Evolutionary conservation across 768 basidiomycete genomes (phyloP), one percentile per base, ranked within the genome.

Genomic region (Suillus ampliporus): DNA sequence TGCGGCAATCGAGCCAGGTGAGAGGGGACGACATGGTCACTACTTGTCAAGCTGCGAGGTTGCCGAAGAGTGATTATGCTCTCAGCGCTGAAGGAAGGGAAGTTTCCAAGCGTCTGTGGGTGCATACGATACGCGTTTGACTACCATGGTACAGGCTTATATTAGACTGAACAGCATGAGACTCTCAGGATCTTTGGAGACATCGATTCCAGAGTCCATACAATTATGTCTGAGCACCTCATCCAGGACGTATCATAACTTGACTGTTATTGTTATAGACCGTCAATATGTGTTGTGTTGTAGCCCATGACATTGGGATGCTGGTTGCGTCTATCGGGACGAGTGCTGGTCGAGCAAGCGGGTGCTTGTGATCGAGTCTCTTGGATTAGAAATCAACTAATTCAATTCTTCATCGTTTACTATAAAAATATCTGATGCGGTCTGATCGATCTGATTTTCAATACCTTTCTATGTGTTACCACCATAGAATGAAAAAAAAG

Each of bases 41-140:
- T 80, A 78, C 41, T 53, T 78, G 38, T 64, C 71, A 1, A 60
- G 48, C 14, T 72, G 67, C 59, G 40, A 65, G 35, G 61, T 75
- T 15, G 17, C 41, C 9, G 73, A 78, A 48, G 77, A 60, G 67
- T 31, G 76, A 76, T 64, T 77, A 66, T 46, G 34, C 73, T 2
- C 61, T 74, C 26, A 71, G 67, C 15, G 62, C 73, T 2, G 61
- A 73, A 57, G 79, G 78, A 5, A 65, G 65, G 58, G 69, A 72
- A 19, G 63, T 68, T 51, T 69, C 77, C 9, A 63, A 66, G 17
- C 70, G 62, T 47, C 15, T 79, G 46, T 79, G 78, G 79, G 79
- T 80, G 59, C 21, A 72, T 54, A 1, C 53, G n/a, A n/a, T n/a
- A n/a, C n/a, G n/a, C n/a, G n/a, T n/a, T 31, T n/a, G 6, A n/a